Conservation (phyloP, 345 rosid species). For the Rhodamnia rubescens region DNA sequence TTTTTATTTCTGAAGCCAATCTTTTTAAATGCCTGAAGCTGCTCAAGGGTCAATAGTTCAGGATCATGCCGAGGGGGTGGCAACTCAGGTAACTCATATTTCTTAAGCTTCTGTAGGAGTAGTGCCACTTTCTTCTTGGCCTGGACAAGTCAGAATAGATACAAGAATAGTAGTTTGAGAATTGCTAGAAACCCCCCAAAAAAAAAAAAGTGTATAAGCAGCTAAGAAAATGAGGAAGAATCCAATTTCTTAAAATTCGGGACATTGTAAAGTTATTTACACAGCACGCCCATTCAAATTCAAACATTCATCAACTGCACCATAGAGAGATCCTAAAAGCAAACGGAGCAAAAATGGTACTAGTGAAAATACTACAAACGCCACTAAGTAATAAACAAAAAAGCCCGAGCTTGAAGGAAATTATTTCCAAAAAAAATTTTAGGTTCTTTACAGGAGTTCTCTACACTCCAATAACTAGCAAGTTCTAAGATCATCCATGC, state of each 20-base stretch:
- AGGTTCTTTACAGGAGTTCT: background rate
- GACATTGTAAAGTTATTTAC: background rate
- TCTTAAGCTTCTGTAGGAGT: slow-evolving; percentile 84
- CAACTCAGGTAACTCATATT: slow-evolving; percentile 84
- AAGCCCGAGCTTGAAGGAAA: background rate
- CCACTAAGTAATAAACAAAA: background rate
- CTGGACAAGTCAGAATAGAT: slow-evolving; percentile 20
- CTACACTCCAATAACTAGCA: background rate
- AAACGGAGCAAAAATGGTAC: background rate
- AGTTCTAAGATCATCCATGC: background rate
- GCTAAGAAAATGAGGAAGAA: background rate
- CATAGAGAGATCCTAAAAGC: background rate
- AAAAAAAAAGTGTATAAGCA: background rate
- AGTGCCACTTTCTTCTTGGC: slow-evolving; percentile 95
- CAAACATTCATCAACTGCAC: background rate
- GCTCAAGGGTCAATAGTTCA: slow-evolving; percentile 76
- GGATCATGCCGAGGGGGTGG: slow-evolving; percentile 87
- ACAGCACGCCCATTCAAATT: background rate
- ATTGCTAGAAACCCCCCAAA: background rate
- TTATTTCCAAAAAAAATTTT: background rate
- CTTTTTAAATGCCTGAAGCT: slow-evolving; percentile 76
- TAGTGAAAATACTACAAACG: background rate
- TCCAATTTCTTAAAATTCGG: background rate
- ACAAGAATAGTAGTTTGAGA: background rate
- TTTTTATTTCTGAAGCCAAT: slow-evolving; percentile 84